phyloP scores from a whole-genome alignment of 768 basidiomycete genomes.

The Serpula lacrymans region DNA sequence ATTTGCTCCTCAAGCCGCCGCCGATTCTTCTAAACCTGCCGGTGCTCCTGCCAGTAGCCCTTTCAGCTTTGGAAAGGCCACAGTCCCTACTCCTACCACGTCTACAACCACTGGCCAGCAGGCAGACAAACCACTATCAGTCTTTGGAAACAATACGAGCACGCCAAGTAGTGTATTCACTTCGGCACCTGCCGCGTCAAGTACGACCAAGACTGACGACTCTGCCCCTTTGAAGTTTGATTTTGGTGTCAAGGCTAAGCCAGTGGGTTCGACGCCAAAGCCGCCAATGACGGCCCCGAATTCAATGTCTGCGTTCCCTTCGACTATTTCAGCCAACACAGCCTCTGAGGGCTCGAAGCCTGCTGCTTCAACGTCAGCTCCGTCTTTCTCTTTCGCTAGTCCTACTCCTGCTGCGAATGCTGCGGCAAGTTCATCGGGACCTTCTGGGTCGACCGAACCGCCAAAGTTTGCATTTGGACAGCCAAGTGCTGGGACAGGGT shows the following conservation, averaged over 20 bases:
- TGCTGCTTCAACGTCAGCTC: constrained; percentile 5
- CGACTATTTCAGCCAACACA: constrained; percentile 1
- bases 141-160: constrained; percentile 4
- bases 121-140: background rate
- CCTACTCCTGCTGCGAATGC: constrained; percentile 5
- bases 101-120: constrained; percentile 5
- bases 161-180: background rate
- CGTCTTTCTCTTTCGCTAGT: constrained; percentile 20
- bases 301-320: background rate
- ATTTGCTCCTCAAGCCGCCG: constrained; percentile 4
- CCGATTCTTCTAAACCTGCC: constrained; percentile 9
- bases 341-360: constrained; percentile 10
- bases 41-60: constrained; percentile 5
- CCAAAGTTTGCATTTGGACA: constrained; percentile 25
- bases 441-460: constrained; percentile 9
- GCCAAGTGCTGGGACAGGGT: constrained; percentile 6
- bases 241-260: constrained; percentile 6
- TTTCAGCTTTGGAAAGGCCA: constrained; percentile 14
- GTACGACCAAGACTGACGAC: too few species aligned
- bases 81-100: constrained; percentile 5
- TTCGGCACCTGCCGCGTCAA: constrained; percentile 2
- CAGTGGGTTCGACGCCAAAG: too few species aligned
- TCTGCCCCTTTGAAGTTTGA: constrained; percentile 9
- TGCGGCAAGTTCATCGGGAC: constrained; percentile 5
- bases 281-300: too few species aligned